Base-by-base conservation (phyloP, 2,329 filamentous ascomycete genomes). In the Graphium sp. region DNA sequence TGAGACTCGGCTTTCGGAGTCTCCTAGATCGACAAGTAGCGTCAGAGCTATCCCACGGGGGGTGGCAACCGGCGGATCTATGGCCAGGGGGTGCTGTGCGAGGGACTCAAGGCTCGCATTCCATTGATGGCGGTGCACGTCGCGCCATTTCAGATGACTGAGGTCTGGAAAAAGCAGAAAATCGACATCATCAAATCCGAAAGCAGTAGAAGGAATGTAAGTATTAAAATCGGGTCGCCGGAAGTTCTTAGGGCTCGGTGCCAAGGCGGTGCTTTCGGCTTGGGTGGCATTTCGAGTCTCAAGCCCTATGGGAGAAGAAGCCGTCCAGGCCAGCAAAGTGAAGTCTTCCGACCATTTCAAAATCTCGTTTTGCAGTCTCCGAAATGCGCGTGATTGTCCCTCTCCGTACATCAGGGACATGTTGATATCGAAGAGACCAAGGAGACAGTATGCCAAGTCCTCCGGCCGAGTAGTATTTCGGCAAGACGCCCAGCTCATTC, bases 311-410 rank as follows among this genome's bases (percentile, higher is more conserved):
- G n/a, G n/a, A n/a, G 32, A 32, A 15, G 26, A 27, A 4, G 34
- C 34, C 4, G 35, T 35, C 34, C 35, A 49, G 5, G 43, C 43
- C 8, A 55, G 48, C 2, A 55, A 35, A 5, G 43, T 48, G 18
- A 54, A 46, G 31, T 55, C 51, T 8, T 46, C 39, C 0, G 46
- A 40, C 11, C 28, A 34, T 31, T 43, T 45, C 22, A 53, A 36
- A 9, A 53, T 48, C 15, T 51, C 47, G 26, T 50, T 39, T 31
- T 53, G 48, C 2, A 53, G 34, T 15, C 50, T 39, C 6, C 41
- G 29, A 28, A 50, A 53, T 7, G 50, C 47, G 22, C 36, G 42
- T n/a, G n/a, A n/a, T 18, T 16, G 28, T 2, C 43, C 44, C 24
- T 47, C 44, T 6, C 43, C 44, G 10, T 47, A 47, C 2, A 46